Conservation (phyloP, 352 stramenopile species). For the Phytophthora europaea region DNA sequence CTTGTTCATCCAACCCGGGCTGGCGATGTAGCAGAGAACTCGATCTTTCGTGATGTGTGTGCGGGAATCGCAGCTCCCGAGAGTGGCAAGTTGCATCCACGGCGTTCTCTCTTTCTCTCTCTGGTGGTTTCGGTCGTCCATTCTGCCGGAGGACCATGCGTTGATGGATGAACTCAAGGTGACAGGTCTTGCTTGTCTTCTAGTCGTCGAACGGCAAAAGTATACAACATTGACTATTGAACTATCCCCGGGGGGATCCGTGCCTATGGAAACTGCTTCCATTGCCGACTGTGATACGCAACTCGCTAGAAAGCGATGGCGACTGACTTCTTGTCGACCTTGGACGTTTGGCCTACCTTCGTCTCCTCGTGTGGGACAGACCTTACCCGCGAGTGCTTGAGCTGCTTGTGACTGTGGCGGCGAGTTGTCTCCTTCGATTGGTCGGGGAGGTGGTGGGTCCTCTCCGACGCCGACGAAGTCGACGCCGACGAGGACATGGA, state of each 20-base stretch:
- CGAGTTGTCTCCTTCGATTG: slow-evolving; percentile 20
- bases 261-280: slow-evolving; percentile 16
- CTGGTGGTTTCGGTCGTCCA: neutral
- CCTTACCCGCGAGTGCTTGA: slow-evolving; percentile 21
- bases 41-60: slow-evolving; percentile 3
- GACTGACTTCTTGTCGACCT: slow-evolving; percentile 10
- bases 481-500: slow-evolving; percentile 31
- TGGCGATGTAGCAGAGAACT: no score
- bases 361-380: neutral
- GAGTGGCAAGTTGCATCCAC: slow-evolving; percentile 4
- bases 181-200: neutral
- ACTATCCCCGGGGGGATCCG: slow-evolving; percentile 17
- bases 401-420: slow-evolving; percentile 8
- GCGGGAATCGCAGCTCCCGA: slow-evolving; percentile 7
- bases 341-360: slow-evolving; percentile 12
- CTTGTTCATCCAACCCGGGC: neutral
- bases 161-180: neutral
- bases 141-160: slow-evolving; percentile 1
- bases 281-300: slow-evolving; percentile 25
- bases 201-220: slow-evolving; percentile 5
- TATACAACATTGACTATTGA: slow-evolving; percentile 34
- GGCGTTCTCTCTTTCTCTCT: neutral
- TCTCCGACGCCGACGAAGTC: slow-evolving; percentile 16
- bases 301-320: slow-evolving; percentile 16
- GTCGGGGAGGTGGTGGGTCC: slow-evolving; percentile 7